Evolutionary conservation across 352 stramenopile genomes (phyloP).

Genomic region (Phytophthora pini): DNA sequence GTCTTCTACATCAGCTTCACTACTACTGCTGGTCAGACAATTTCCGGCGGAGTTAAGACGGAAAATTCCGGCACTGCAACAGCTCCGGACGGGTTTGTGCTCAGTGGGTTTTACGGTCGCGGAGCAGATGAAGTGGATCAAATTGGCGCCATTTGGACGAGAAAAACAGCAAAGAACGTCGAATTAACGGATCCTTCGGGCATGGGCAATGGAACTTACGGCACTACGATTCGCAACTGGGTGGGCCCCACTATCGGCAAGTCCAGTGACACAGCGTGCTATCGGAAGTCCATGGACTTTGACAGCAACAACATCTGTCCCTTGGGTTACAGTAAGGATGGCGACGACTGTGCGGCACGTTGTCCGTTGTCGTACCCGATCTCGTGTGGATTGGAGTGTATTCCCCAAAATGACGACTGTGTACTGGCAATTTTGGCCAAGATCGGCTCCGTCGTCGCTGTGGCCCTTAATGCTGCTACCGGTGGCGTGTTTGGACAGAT

Average conservation of each 20-base stretch:
- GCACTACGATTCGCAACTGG: slow-evolving; percentile 35
- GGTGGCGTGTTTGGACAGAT: slow-evolving; percentile 23
- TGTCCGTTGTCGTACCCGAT: slow-evolving; percentile 37
- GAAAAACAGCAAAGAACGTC: slow-evolving; percentile 25
- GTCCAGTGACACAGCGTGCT: slow-evolving; percentile 28
- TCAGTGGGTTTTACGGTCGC: slow-evolving; percentile 33
- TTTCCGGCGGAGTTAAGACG: slow-evolving; percentile 38
- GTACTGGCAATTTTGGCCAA: slow-evolving; percentile 16
- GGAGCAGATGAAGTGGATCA: slow-evolving; percentile 31
- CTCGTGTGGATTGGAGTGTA: slow-evolving; percentile 30
- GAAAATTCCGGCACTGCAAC: slow-evolving; percentile 5
- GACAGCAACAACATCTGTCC: slow-evolving; percentile 33
- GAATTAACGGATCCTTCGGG: slow-evolving; percentile 22
- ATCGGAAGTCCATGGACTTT: slow-evolving; percentile 24
- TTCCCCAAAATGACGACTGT: slow-evolving; percentile 38
- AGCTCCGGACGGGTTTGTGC: slow-evolving; percentile 29
- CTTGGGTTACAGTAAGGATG: slow-evolving; percentile 32
- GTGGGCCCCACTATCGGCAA: slow-evolving; percentile 30
- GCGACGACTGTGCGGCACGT: slow-evolving; percentile 17
- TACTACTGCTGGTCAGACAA: slow-evolving; percentile 41
- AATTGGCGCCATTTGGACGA: slow-evolving; percentile 36
- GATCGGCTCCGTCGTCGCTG: slow-evolving; percentile 22
- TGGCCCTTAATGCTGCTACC: slow-evolving; percentile 28
- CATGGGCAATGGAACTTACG: slow-evolving; percentile 28
- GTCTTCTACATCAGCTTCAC: slow-evolving; percentile 56